Base-by-base conservation (phyloP, 1,139 yeast species). In the Yamadazyma songkhlaensis region DNA sequence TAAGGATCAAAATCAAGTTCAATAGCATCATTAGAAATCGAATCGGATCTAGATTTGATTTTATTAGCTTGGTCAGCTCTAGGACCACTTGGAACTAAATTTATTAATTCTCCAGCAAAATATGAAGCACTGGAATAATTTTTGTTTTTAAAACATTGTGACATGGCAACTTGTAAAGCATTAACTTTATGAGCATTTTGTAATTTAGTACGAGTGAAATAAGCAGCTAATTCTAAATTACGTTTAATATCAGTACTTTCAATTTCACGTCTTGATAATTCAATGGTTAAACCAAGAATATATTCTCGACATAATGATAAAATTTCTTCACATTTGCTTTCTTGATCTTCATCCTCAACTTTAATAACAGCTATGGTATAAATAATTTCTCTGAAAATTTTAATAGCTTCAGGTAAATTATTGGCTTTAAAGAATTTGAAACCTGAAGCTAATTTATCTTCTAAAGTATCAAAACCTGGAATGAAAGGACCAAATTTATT, bases 81-180 rank as follows among this genome's bases (percentile, higher is more conserved):
- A 31, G 90, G 75, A 17, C 96, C 96, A 13, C 77, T 59, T 1
- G 82, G 55, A 37, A 79, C 76, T 39, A 88, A 71, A 50, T 78
- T 74, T 55, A 94, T 70, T 54, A 86, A 82, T 62, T 88, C 90
- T 25, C 77, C 72, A 1, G 98, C 98, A 70, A 94, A 94, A 55
- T 81, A 81, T 7, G 96, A 81, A 1, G 98, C 97, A 48, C 87
- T 79, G 7, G 90, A 84, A 64, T 65, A 90, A 64, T 94, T 92
- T 62, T 89, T 89, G 59, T 84, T 74, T 56, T 85, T 86, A 73
- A 86, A 88, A 26, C 94, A 80, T 65, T 87, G 95, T 36, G 86
- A 80, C 95, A 92, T 86, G 29, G 99, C 98, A 43, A 89, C 96
- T 59, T 88, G 94, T 52, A 89, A 73, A 9, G 98, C 97, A 55